Evolutionary conservation across 2,329 filamentous ascomycete genomes (phyloP), one percentile per base, ranked within the genome.

Genomic region (Rhynchosporium graminicola): DNA sequence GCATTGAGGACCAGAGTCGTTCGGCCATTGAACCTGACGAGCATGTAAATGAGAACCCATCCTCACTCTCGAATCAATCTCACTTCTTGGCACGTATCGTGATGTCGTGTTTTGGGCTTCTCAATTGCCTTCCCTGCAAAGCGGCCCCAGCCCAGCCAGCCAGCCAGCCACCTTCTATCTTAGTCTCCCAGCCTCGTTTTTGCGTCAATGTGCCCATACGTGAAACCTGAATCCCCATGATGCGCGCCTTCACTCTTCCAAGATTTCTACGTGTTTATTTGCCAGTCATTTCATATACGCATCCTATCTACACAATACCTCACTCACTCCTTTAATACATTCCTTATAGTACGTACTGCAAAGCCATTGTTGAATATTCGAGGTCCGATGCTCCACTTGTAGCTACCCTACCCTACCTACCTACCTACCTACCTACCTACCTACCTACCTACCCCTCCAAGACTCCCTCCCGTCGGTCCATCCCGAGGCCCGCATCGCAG

Each of bases 101-200:
- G 20, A 36, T 50, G 47, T 36, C 6, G 48, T 51, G 48, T 51
- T 51, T 20, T 20, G 20, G 20, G 48, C 12, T 38, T 15, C 48
- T 51, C 47, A 15, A 12, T 28, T 50, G 28, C 26, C 26, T 50
- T n/a, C 31, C 48, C 48, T 51, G 48, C 48, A 12, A 7, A 8
- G 36, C 36, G 7, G 36, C 36, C 36, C 36, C 36, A 7, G 20
- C 36, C 36, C 36, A 40, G 36, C 40, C 40, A n/a, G n/a, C n/a
- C 43, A 46, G 15, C 43, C 48, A 26, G 20, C 20, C 20, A 20
- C 20, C 48, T 33, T 20, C 12, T 9, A 36, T 51, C 38, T 33
- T 51, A 29, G 48, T 51, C 48, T 36, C 48, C 48, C 48, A 51
- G 38, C 48, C 48, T 51, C 48, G 48, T 33, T 29, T 36, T 38